Conservation (phyloP, 106 monocot genomes). For the Vanilla planifolia region DNA sequence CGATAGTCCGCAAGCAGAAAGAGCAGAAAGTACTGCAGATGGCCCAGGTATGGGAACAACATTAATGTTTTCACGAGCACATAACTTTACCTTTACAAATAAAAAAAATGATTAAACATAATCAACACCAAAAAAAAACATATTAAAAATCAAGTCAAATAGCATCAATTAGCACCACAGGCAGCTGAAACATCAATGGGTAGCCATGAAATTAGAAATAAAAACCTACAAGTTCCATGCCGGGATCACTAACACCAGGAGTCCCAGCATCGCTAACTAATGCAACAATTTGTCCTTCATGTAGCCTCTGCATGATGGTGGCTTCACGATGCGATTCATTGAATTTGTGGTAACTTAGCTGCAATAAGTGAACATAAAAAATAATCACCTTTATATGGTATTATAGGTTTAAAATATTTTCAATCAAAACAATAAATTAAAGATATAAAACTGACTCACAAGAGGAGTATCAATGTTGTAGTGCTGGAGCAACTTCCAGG, state of each 20-base stretch:
- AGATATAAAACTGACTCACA: conserved; percentile 25
- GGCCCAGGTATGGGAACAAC: conserved; percentile 91
- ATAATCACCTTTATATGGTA: too few species aligned
- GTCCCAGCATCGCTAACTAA: conserved; percentile 97
- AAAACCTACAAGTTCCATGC: conserved; percentile 66
- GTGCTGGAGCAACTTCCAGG: conserved; percentile 80
- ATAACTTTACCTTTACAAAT: conserved; percentile 55
- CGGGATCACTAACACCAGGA: conserved; percentile 92
- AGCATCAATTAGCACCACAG: neutral
- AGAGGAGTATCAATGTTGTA: conserved; percentile 82
- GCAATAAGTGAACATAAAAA: conserved; percentile 20
- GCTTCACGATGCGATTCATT: conserved; percentile 84
- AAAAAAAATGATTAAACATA: too few species aligned
- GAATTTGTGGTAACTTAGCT: conserved; percentile 96
- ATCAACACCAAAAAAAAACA: too few species aligned
- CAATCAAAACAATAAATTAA: neutral
- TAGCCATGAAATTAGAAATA: neutral
- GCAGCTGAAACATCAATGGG: too few species aligned
- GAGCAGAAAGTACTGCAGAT: conserved; percentile 79
- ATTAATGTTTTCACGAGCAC: conserved; percentile 53
- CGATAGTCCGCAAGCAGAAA: conserved; percentile 84
- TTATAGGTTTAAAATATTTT: too few species aligned
- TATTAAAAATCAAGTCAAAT: neutral
- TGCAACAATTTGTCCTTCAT: conserved; percentile 76
- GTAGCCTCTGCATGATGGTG: conserved; percentile 52